Evolutionary conservation across 1,284 basidiomycete species (phyloP).

Genomic region (Sporisorium reilianum): DNA sequence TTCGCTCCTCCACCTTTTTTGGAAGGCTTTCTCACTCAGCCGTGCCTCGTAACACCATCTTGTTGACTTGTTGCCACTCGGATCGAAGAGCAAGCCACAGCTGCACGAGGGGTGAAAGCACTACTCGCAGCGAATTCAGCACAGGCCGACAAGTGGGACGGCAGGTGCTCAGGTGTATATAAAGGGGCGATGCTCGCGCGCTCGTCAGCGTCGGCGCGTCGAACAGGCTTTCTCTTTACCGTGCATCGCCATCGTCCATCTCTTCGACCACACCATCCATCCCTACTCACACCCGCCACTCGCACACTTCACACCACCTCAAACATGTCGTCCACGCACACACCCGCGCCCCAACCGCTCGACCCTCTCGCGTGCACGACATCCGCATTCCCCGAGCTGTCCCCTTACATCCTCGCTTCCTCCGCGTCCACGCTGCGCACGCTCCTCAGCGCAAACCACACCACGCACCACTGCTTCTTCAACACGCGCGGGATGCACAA

Average conservation of each 20-base stretch:
- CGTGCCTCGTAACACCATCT: no score
- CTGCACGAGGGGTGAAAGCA: no score
- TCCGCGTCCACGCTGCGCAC: neutral
- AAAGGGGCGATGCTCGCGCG: neutral
- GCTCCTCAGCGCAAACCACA: slow-evolving; percentile 34
- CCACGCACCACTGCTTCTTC: slow-evolving; percentile 52
- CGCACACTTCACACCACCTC: neutral
- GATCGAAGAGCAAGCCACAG: no score
- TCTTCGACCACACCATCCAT: neutral
- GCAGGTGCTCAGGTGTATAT: no score
- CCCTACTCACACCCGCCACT: neutral
- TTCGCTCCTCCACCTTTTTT: no score
- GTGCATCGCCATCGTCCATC: neutral
- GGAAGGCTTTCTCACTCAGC: no score
- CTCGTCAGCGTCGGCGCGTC: neutral
- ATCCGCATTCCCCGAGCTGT: slow-evolving; percentile 17
- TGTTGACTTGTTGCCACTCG: no score
- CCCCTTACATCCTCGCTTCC: neutral
- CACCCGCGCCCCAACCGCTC: neutral
- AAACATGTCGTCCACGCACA: slow-evolving; percentile 2
- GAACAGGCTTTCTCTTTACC: neutral
- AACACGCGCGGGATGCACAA: slow-evolving; percentile 54
- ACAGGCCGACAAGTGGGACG: no score
- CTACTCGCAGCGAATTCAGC: no score
- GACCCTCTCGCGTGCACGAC: neutral